Evolutionary conservation across 148 eudicot species (phyloP), one percentile per base, ranked within the genome.

Genomic region (Suaeda aralocaspica): DNA sequence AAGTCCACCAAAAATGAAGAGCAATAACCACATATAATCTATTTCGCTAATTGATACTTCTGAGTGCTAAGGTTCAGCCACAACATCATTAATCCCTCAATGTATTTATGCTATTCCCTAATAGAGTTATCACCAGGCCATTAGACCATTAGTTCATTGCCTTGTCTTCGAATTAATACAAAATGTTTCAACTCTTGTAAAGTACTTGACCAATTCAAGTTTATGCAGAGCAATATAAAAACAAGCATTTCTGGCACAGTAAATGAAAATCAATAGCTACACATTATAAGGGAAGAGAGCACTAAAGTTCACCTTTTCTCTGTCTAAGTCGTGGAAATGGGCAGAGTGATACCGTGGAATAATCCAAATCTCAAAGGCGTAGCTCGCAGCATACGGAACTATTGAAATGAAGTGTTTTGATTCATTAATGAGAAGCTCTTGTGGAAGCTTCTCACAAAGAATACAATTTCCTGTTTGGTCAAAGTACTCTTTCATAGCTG

Each of bases 331-430:
- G 24, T 89, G 92, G 72, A 91, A 95, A 84, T 95, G 96, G 58
- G 89, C 73, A 59, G 88, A 82, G 77, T 95, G 99, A 64, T 59
- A 51, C 34, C 81, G 81, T 8, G 99, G 97, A 76, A 91, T 71
- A 45, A 91, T 95, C 99, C 99, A 95, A 66, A 86, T 82, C 85
- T 95, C 99, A 66, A 95, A 94, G 81, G 97, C 88, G 77, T 79
- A 91, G 57, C 81, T 78, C 11, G 99, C 91, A 34, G 99, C 99
- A 81, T 73, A 95, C 28, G 99, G 99, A 57, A 83, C 90, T 51
- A 87, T 62, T 24, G 99, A 80, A 80, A 89, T 62, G 71, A 91
- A 95, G 78, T 91, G 87, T 39, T 33, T 55, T 42, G 99, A 87
- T 68, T 83, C 79, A 74, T 87, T 77, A 60, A 95, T 75, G 24